These are phyloP conservation scores for Plectosphaerella sp. DNA, from an alignment of 2,329 filamentous ascomycete genomes.

Conservation along the genomic window DNA sequence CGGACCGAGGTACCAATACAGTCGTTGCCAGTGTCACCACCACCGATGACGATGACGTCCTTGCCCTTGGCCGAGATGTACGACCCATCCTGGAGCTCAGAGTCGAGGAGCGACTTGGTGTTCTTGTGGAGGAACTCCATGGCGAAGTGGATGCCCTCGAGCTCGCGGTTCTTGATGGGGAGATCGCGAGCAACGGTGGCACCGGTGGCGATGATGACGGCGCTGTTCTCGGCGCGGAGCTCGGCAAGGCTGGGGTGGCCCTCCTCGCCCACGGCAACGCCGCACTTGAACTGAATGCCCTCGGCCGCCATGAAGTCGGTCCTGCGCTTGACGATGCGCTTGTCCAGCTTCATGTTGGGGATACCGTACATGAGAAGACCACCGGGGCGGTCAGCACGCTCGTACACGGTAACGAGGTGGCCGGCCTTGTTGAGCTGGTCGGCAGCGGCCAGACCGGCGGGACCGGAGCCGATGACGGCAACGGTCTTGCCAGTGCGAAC, in stretches of 20 bases:
- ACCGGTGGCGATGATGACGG: slow-evolving; percentile 87
- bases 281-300: slow-evolving; percentile 77
- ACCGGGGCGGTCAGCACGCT: slow-evolving; percentile 85
- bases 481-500: slow-evolving; percentile 83
- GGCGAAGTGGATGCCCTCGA: slow-evolving; percentile 89
- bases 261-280: slow-evolving; percentile 72
- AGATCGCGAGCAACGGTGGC: slow-evolving; percentile 91
- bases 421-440: slow-evolving; percentile 94
- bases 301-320: slow-evolving; percentile 93
- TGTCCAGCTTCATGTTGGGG: slow-evolving; percentile 99
- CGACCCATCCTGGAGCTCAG: slow-evolving; percentile 72
- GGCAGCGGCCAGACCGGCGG: slow-evolving; percentile 82
- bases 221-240: slow-evolving; percentile 70
- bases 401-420: slow-evolving; percentile 84
- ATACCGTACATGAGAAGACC: slow-evolving; percentile 98
- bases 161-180: slow-evolving; percentile 81
- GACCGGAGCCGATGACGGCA: slow-evolving; percentile 87
- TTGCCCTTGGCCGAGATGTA: slow-evolving; percentile 97
- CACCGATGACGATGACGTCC: slow-evolving; percentile 93
- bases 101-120: slow-evolving; percentile 95
- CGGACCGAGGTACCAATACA: slow-evolving; percentile 96
- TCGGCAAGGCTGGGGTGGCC: slow-evolving; percentile 58
- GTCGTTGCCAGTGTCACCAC: slow-evolving; percentile 96
- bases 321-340: slow-evolving; percentile 91
- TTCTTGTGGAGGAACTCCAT: slow-evolving; percentile 98